Evolutionary conservation across 345 rosid species (phyloP), one percentile per base, ranked within the genome.

Genomic region (Euphorbia peplus): DNA sequence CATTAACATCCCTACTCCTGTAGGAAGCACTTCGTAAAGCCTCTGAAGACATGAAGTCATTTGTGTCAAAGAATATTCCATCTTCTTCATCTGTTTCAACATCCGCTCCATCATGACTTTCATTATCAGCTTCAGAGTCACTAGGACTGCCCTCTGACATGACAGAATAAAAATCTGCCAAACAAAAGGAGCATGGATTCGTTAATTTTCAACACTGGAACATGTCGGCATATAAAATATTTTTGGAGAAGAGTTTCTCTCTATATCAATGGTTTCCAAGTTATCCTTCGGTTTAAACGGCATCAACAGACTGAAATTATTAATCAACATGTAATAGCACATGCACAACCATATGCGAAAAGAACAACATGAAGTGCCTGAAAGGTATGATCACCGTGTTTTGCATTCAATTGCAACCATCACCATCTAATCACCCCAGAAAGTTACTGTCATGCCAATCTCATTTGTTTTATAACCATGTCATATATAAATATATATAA

Each of bases 161-260:
- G 71, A 95, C 99, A 59, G 99, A 95, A 78, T 95, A 95, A 87
- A 95, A 92, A 86, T 95, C 97, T 95, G 89, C 62, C 35, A 76
- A 71, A 84, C 42, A 58, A 48, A 46, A 16, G 35, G 50, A 67
- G 47, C 44, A 46, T 57, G 30, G 42, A 67, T 61, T 39, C 64
- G 59, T 48, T 66, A 72, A 71, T 19, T 21, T 50, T 42, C n/a
- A 39, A 4, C 19, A 54, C 21, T 35, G 16, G 11, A 37, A 35
- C 9, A 41, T 19, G n/a, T 18, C 12, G 9, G 24, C 55, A 6
- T 47, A 6, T 3, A 42, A 8, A 25, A 42, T 39, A 0, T 21
- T 62, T 26, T 14, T 24, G 18, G 25, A 44, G 22, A 35, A 63
- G 13, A 8, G 6, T 12, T 46, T 14, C 12, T 1, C 3, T 8